Percentiles rank a stretch among this genome's conserved stretches.
Conservation (phyloP, 2,329 filamentous ascomycete species). For the Phaeosphaeria sp. region DNA sequence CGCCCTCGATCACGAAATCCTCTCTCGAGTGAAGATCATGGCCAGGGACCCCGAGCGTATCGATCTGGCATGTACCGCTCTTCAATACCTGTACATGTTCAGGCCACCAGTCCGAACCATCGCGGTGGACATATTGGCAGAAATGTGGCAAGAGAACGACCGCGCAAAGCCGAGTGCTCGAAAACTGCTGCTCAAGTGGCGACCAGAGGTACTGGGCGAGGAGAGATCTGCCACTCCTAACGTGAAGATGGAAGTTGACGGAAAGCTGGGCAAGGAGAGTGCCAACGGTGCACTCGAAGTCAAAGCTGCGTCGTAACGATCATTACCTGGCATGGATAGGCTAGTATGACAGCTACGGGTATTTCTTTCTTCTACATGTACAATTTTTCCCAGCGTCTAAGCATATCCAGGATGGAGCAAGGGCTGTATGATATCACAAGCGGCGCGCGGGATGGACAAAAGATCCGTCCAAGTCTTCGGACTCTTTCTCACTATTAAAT, state of each 20-base stretch:
- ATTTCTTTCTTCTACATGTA: not conserved
- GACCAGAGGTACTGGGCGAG: slow-evolving; percentile 55
- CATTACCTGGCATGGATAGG: not conserved
- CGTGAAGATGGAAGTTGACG: slow-evolving; percentile 30
- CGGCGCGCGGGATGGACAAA: not conserved
- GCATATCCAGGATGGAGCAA: not conserved
- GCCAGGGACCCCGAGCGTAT: slow-evolving; percentile 70
- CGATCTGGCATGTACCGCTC: slow-evolving; percentile 42
- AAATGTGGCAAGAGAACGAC: slow-evolving; percentile 61
- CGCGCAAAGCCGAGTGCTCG: slow-evolving; percentile 56
- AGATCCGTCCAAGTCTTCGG: not conserved
- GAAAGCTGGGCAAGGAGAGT: slow-evolving; percentile 25
- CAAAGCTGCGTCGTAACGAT: slow-evolving; percentile 27
- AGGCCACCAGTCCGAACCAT: slow-evolving; percentile 65
- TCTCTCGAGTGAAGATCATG: slow-evolving; percentile 72
- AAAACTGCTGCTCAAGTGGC: slow-evolving; percentile 64
- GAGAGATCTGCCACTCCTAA: slow-evolving; percentile 17
- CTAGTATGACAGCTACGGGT: not conserved
- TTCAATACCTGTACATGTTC: slow-evolving; percentile 55
- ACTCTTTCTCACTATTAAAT: not conserved
- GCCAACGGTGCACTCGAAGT: slow-evolving; percentile 39
- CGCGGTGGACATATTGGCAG: slow-evolving; percentile 64
- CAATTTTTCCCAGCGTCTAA: not conserved
- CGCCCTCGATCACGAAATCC: slow-evolving; percentile 73
- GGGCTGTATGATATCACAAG: not conserved